A percentile compares a stretch with the other conserved stretches of the same genome.
Evolutionary conservation across 495 filamentous ascomycete genomes (phyloP).

Genomic region (Cercophora newfieldiana): DNA sequence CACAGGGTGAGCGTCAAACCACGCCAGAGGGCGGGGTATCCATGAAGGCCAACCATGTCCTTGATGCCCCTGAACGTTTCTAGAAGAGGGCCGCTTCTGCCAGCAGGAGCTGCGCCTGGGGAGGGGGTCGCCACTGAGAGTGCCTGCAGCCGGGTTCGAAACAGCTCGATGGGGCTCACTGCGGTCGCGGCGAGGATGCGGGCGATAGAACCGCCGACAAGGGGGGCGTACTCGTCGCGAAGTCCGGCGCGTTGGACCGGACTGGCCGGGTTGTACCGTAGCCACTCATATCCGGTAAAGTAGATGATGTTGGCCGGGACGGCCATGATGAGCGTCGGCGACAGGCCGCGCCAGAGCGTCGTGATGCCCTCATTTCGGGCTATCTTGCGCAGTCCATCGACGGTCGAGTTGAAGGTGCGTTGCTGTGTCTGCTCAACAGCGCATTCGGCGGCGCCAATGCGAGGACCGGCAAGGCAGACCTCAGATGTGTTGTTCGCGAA

Average conservation of each 20-base stretch:
- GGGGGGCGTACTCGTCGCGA: constrained; percentile 69
- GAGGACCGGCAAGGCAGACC: constrained; percentile 66
- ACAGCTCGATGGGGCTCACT: constrained; percentile 92
- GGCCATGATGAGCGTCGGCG: constrained; percentile 90
- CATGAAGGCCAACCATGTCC: constrained; percentile 74
- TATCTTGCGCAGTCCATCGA: constrained; percentile 92
- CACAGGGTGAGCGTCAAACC: constrained; percentile 90
- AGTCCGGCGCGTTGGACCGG: constrained; percentile 60
- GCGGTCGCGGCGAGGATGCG: constrained; percentile 76
- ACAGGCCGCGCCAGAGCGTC: constrained; percentile 90
- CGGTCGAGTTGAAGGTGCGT: constrained; percentile 81
- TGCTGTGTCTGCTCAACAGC: constrained; percentile 83
- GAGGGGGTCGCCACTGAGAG: constrained; percentile 23
- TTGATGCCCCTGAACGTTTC: constrained; percentile 72
- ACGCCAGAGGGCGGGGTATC: constrained; percentile 86
- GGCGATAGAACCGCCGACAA: constrained; percentile 76
- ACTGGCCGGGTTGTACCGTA: constrained; percentile 68
- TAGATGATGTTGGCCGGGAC: constrained; percentile 97
- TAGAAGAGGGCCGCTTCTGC: constrained; percentile 52
- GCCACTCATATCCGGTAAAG: constrained; percentile 96
- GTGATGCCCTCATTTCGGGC: constrained; percentile 87
- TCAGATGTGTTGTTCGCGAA: constrained; percentile 86
- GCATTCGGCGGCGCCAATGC: constrained; percentile 59
- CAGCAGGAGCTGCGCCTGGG: constrained; percentile 50
- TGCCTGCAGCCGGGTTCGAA: constrained; percentile 89